Evolutionary conservation across 768 basidiomycete genomes (phyloP).

Genomic region (Mycena floridula): DNA sequence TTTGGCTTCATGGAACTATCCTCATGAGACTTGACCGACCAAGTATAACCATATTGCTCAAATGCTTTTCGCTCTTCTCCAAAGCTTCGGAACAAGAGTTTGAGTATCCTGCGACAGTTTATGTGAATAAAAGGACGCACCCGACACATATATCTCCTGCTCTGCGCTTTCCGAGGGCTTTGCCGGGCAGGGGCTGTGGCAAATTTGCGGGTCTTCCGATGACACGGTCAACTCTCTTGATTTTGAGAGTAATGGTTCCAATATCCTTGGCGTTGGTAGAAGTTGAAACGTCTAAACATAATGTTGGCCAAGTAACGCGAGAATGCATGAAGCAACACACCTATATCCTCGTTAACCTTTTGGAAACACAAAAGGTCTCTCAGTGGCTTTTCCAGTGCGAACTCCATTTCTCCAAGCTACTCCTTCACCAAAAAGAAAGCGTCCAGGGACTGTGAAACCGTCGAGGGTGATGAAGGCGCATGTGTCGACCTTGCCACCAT

Average conservation of each 20-base stretch:
- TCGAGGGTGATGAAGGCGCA: conserved; percentile 62
- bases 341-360: conserved; percentile 25
- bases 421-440: conserved; percentile 54
- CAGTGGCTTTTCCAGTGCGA: conserved; percentile 40
- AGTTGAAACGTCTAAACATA: not conserved
- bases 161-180: conserved; percentile 28
- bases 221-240: conserved; percentile 29
- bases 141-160: conserved; percentile 39
- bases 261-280: conserved; percentile 26
- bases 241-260: conserved; percentile 50
- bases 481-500: conserved; percentile 44
- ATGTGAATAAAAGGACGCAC: conserved; percentile 24
- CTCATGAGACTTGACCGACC: conserved; percentile 46
- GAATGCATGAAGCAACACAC: conserved; percentile 21
- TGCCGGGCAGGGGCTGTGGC: conserved; percentile 31
- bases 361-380: conserved; percentile 61
- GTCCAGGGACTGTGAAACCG: conserved; percentile 55
- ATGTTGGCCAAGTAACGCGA: not conserved
- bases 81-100: conserved; percentile 34
- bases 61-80: conserved; percentile 34
- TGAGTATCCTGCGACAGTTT: not conserved
- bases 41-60: conserved; percentile 43
- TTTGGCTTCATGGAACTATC: conserved; percentile 26
- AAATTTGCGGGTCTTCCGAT: conserved; percentile 34
- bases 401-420: conserved; percentile 47